These are phyloP conservation scores for Saccharomyces hybrid DNA, from an alignment of 1,139 yeast species.

Conservation along the genomic window DNA sequence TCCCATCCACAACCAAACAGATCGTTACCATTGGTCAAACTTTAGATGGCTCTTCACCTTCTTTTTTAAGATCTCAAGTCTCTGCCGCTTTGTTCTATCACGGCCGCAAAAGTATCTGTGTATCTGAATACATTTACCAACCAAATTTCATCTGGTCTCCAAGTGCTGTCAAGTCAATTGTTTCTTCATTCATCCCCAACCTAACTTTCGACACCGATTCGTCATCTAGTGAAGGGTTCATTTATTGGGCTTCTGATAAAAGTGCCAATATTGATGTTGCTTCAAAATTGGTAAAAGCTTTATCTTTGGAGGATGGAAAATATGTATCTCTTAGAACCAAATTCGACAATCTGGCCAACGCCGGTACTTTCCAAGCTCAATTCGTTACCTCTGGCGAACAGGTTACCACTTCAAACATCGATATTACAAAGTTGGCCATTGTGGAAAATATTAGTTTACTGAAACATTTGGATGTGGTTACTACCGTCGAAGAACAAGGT, in stretches of 20 bases:
- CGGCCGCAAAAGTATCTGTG: conserved; percentile 33
- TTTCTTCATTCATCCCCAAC: conserved; percentile 41
- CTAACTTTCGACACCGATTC: conserved; percentile 17
- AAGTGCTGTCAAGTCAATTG: conserved; percentile 43
- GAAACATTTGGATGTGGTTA: conserved; percentile 50
- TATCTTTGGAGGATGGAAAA: conserved; percentile 57
- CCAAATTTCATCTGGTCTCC: conserved; percentile 53
- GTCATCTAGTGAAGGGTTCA: conserved; percentile 33
- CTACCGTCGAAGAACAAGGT: conserved; percentile 52
- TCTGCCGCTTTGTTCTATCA: conserved; percentile 64
- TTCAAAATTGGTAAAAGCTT: conserved; percentile 59
- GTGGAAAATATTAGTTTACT: conserved; percentile 55
- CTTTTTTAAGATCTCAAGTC: conserved; percentile 58
- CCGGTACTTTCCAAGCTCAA: conserved; percentile 76
- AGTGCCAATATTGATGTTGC: conserved; percentile 50
- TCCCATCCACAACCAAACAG: conserved; percentile 54
- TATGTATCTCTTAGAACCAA: conserved; percentile 51
- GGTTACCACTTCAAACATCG: conserved; percentile 36
- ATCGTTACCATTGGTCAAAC: conserved; percentile 62
- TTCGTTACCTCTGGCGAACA: conserved; percentile 39
- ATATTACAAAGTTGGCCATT: conserved; percentile 54
- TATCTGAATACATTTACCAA: conserved; percentile 48
- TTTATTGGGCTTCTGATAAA: conserved; percentile 65
- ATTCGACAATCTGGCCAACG: conserved; percentile 62
- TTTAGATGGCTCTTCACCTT: conserved; percentile 33